Conservation (phyloP, 768 basidiomycete species). For the Tulasnella sp. region DNA sequence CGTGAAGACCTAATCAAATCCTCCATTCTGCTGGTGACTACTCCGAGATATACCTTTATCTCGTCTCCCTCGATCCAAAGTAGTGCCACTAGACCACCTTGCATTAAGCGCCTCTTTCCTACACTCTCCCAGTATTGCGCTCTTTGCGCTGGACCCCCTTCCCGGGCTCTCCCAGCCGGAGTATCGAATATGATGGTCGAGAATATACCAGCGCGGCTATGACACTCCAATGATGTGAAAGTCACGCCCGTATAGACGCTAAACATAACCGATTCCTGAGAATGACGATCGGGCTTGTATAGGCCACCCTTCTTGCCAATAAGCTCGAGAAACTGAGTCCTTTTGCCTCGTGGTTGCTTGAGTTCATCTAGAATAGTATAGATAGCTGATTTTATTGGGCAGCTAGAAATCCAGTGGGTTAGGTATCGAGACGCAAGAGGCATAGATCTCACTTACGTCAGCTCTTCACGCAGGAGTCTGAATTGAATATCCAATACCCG, state of each 20-base stretch:
- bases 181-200: conserved; percentile 36
- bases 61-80: conserved; percentile 29
- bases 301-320: conserved; percentile 19
- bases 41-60: conserved; percentile 39
- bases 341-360: neutral
- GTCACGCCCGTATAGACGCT: conserved; percentile 20
- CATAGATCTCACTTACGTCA: conserved; percentile 34
- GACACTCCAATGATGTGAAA: conserved; percentile 5
- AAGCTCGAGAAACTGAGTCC: conserved; percentile 13
- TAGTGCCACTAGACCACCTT: conserved; percentile 52
- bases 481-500: conserved; percentile 61
- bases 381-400: conserved; percentile 39
- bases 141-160: conserved; percentile 29
- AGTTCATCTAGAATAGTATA: conserved; percentile 40
- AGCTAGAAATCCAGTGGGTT: no score
- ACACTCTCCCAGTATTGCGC: conserved; percentile 48
- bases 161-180: conserved; percentile 45
- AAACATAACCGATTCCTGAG: conserved; percentile 17
- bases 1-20: conserved; percentile 39
- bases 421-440: no score
- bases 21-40: conserved; percentile 30
- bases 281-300: conserved; percentile 14
- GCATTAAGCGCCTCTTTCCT: conserved; percentile 43
- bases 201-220: conserved; percentile 35
- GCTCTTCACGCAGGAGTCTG: conserved; percentile 58